Evolutionary conservation across 1,284 basidiomycete species (phyloP), one percentile per base, ranked within the genome.

Genomic region (Papiliotrema terrestris): DNA sequence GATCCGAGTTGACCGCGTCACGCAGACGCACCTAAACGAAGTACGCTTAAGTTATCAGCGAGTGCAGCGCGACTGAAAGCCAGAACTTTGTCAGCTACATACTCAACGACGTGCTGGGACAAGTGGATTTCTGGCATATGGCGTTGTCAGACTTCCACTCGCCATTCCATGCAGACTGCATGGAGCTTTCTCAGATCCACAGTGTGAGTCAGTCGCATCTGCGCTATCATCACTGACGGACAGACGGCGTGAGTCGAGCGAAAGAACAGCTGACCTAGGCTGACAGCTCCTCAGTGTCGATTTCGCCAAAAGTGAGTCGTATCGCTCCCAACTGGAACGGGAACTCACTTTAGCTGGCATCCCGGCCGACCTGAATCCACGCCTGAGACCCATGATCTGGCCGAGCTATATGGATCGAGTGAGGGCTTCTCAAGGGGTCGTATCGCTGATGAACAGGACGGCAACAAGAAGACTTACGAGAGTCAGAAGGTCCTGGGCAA

Each of bases 331-430:
- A 35, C 19, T 5, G 14, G 14, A 2, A 22, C 14, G 6, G 26
- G 47, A 15, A 38, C 48, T 54, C 41, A 53, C 19, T 38, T 5
- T 43, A 74, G 73, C 74, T 41, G 76, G 76, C 14, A 60, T 67
- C 1, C 65, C 76, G 0, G 76, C 73, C 0, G 52, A 56, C 9
- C 59, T 75, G 1, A 61, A 67, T 3, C 57, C 61, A 0, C 45
- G 55, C 0, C 51, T 71, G 2, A 43, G 67, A 39, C 72, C 74
- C 0, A 57, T 50, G 20, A 53, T 46, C 32, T 76, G 76, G 76
- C 75, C 76, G 0, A 71, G 75, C 46, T 78, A 76, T 62, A 76
- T 76, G 74, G 75, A 72, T 55, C 73, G 72, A 61, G 71, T 71
- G 14, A 20, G 63, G 36, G 2, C 36, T 32, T 32, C 11, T 5